A percentile compares a stretch with the other conserved stretches of the same genome.
Evolutionary conservation across 1,284 basidiomycete genomes (phyloP).

Genomic region (Rhodotorula mucilaginosa): DNA sequence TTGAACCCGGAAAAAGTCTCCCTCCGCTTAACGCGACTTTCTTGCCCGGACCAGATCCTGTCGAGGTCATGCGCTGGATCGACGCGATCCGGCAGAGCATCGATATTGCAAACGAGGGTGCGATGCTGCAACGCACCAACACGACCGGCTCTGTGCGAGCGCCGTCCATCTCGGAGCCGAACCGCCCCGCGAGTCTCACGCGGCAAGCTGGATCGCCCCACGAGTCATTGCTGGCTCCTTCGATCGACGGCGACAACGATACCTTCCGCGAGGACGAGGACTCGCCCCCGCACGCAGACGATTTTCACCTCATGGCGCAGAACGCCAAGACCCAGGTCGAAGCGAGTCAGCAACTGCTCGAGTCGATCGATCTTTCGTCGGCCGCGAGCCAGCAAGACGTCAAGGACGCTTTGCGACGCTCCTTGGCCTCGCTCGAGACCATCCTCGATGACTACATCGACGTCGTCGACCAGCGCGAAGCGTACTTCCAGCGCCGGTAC

Average conservation of each 20-base stretch:
- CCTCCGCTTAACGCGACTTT: neutral
- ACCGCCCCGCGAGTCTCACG: neutral
- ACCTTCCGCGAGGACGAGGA: conserved; percentile 43
- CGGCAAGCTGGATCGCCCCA: conserved; percentile 10
- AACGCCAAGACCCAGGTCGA: conserved; percentile 76
- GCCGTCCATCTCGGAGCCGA: neutral
- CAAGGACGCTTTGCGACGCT: conserved; percentile 63
- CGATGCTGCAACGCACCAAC: neutral
- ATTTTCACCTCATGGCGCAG: conserved; percentile 72
- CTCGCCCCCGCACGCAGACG: conserved; percentile 63
- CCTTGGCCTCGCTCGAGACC: conserved; percentile 59
- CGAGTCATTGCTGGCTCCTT: conserved; percentile 21
- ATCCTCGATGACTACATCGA: conserved; percentile 68
- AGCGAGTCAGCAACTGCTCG: conserved; percentile 66
- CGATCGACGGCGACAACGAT: conserved; percentile 42
- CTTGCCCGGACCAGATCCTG: conserved; percentile 55
- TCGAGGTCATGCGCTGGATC: conserved; percentile 84
- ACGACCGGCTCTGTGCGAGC: neutral
- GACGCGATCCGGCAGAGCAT: conserved; percentile 71
- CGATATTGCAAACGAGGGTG: conserved; percentile 56
- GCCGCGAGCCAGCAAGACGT: conserved; percentile 53
- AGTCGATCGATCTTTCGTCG: conserved; percentile 51
- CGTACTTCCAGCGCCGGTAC: conserved; percentile 61
- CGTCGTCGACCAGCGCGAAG: conserved; percentile 77
- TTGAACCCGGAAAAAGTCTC: neutral